A percentile compares a stretch with the other conserved stretches of the same genome.
phyloP scores from a whole-genome alignment of 176 grass and related monocot species.

The Triticum timopheevii region DNA sequence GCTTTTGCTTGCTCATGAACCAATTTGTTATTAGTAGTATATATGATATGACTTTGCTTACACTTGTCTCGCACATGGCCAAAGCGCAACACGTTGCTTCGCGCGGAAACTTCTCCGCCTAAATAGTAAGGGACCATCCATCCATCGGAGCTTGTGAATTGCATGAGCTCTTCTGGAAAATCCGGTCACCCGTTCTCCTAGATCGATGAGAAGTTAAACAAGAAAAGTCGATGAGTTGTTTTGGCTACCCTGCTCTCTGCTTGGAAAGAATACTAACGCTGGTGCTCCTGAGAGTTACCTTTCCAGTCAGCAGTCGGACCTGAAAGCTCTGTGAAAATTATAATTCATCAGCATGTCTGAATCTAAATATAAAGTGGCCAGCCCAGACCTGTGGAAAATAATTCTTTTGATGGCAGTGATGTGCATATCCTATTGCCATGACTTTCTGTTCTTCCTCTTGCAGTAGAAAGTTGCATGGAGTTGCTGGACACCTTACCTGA shows the following conservation, averaged over 20 bases:
- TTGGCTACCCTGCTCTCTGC: neutral
- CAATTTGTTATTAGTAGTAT: neutral
- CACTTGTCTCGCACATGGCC: conserved; percentile 31
- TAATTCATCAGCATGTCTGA: neutral
- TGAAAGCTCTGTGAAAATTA: neutral
- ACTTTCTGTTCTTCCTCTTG: conserved; percentile 29
- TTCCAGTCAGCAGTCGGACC: conserved; percentile 18
- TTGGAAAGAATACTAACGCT: neutral
- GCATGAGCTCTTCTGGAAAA: neutral
- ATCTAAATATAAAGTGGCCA: neutral
- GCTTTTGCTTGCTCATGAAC: neutral
- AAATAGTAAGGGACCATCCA: neutral
- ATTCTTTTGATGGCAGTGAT: conserved; percentile 9
- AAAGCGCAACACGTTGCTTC: conserved; percentile 1
- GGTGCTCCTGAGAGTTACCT: neutral
- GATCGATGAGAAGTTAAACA: neutral
- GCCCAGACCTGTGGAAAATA: neutral
- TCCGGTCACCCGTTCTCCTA: neutral
- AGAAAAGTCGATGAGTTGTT: neutral
- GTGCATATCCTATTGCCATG: neutral
- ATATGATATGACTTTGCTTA: neutral
- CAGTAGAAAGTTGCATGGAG: neutral
- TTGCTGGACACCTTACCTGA: conserved; percentile 6
- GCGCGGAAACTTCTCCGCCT: neutral
- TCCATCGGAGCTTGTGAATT: neutral